Evolutionary conservation across 2,329 filamentous ascomycete species (phyloP).

Genomic region (Aspergillus aculeatus): DNA sequence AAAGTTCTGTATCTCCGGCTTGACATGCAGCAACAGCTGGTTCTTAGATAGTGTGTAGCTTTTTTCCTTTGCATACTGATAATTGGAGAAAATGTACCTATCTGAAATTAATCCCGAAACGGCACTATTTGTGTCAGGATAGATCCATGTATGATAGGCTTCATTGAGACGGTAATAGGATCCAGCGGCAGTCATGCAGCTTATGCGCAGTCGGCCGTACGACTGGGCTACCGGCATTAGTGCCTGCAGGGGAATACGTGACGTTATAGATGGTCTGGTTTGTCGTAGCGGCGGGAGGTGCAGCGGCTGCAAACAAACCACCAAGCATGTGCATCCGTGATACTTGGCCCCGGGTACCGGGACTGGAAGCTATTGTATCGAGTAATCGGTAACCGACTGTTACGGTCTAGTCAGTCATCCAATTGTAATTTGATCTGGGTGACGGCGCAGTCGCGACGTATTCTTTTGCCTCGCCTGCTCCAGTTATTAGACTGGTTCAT

Average conservation of each 20-base stretch:
- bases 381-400: too few relatives aligned
- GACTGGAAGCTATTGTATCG: too few relatives aligned
- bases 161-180: too few relatives aligned
- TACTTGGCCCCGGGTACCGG: neutral
- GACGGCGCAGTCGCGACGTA: too few relatives aligned
- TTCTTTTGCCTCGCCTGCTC: too few relatives aligned
- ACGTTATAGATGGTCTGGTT: neutral
- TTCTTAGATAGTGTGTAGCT: slow-evolving; percentile 18
- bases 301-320: neutral
- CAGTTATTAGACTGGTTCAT: too few relatives aligned
- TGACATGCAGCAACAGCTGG: slow-evolving; percentile 8
- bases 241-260: neutral
- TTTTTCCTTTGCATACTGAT: slow-evolving; percentile 12
- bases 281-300: neutral
- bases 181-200: too few relatives aligned
- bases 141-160: neutral
- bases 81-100: slow-evolving; percentile 14
- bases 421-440: too few relatives aligned
- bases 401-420: too few relatives aligned
- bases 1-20: slow-evolving; percentile 16
- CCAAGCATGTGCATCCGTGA: neutral
- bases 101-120: neutral
- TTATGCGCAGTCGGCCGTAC: neutral
- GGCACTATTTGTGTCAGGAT: neutral
- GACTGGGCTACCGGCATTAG: neutral